phyloP scores from a whole-genome alignment of 805 yeast genomes.

The Sporopachydermia lactativora region DNA sequence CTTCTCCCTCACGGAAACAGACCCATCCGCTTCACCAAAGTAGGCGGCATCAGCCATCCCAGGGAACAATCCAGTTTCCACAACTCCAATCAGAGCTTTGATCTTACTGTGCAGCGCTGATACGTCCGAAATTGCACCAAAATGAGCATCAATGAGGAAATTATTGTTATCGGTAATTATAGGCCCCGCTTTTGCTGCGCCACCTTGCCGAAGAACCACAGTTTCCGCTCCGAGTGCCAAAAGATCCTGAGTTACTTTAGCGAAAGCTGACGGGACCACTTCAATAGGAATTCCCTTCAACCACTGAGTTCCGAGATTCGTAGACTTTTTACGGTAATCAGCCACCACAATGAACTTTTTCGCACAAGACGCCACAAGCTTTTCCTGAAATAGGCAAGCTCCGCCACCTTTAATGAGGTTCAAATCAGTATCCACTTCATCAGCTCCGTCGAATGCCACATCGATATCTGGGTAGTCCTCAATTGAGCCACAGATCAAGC shows the following conservation, averaged over 20 bases:
- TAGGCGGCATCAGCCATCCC: constrained; percentile 66
- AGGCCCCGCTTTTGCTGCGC: constrained; percentile 91
- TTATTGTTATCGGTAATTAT: constrained; percentile 92
- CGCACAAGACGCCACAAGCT: constrained; percentile 76
- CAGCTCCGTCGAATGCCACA: constrained; percentile 97
- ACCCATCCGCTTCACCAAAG: constrained; percentile 78
- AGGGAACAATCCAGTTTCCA: constrained; percentile 84
- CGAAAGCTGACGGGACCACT: constrained; percentile 80
- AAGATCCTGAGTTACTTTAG: constrained; percentile 57
- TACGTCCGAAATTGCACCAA: constrained; percentile 54
- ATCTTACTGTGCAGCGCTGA: constrained; percentile 44
- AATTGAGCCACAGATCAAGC: constrained; percentile 61
- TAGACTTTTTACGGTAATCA: constrained; percentile 75
- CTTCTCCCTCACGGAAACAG: constrained; percentile 24
- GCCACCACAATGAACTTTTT: constrained; percentile 76
- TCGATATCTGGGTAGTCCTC: constrained; percentile 68
- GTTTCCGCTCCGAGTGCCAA: constrained; percentile 45
- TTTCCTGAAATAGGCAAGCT: constrained; percentile 94
- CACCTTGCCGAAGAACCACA: constrained; percentile 69
- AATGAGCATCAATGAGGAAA: constrained; percentile 84
- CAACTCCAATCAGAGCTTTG: constrained; percentile 79
- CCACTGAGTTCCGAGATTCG: constrained; percentile 70
- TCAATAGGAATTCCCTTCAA: constrained; percentile 89
- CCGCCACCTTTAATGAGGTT: constrained; percentile 98
- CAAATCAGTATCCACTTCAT: constrained; percentile 73